Percentiles rank a stretch among this genome's conserved stretches.
Conservation (phyloP, 2,329 filamentous ascomycete species). For the Rhynchosporium graminicola region DNA sequence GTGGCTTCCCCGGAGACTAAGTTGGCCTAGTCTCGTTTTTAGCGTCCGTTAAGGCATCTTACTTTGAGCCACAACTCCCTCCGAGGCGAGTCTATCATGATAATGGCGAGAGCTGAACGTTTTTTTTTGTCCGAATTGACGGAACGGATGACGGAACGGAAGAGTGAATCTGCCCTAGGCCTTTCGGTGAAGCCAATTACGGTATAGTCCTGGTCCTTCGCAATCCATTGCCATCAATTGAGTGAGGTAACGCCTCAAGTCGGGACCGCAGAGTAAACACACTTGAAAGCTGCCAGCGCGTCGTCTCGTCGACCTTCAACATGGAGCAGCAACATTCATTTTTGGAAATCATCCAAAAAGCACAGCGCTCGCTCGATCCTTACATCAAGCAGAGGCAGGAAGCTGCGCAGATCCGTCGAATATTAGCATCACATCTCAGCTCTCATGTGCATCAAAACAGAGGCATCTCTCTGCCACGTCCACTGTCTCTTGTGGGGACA, state of each 20-base stretch:
- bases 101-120: too few relatives aligned
- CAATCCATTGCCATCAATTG: too few relatives aligned
- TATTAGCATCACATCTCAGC: slow-evolving; percentile 56
- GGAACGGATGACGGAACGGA: too few relatives aligned
- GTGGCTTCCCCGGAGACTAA: too few relatives aligned
- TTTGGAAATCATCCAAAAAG: slow-evolving; percentile 43
- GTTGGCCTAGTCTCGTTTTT: too few relatives aligned
- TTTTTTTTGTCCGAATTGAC: too few relatives aligned
- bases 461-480: slow-evolving; percentile 41
- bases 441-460: slow-evolving; percentile 44
- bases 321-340: slow-evolving; percentile 32
- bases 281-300: slow-evolving; percentile 1
- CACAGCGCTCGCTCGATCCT: slow-evolving; percentile 50
- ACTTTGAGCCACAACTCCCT: slow-evolving; percentile 7
- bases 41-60: background rate
- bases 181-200: too few relatives aligned
- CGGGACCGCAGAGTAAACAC: slow-evolving; percentile 18
- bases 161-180: too few relatives aligned
- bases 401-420: slow-evolving; percentile 55
- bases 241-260: background rate
- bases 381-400: slow-evolving; percentile 61
- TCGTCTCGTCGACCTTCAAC: background rate
- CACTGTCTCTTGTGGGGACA: slow-evolving; percentile 50
- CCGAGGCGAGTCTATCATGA: too few relatives aligned
- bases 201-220: too few relatives aligned